A percentile compares a stretch with the other conserved stretches of the same genome.
Evolutionary conservation across 2,329 filamentous ascomycete genomes (phyloP).

Genomic region (Neocucurbitaria cava): DNA sequence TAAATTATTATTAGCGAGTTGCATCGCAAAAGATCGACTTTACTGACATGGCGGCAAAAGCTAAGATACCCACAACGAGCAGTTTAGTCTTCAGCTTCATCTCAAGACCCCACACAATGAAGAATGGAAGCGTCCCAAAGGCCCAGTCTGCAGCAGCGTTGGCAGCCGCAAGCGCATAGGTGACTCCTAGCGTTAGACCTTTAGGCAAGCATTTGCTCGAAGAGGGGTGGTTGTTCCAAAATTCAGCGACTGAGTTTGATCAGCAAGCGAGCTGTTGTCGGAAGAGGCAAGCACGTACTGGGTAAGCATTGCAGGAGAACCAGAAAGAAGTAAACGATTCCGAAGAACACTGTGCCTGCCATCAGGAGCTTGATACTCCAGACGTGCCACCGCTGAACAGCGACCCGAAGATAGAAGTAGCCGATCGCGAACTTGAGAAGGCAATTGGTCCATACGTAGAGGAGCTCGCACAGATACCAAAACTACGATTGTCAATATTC

Average conservation of each 20-base stretch:
- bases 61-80: constrained; percentile 61
- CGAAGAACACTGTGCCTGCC: constrained; percentile 53
- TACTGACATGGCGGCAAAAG: constrained; percentile 51
- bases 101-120: constrained; percentile 62
- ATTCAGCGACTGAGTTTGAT: constrained; percentile 48
- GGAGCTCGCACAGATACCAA: constrained; percentile 65
- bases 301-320: constrained; percentile 62
- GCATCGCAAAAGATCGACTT: not conserved
- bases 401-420: constrained; percentile 62
- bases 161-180: constrained; percentile 48
- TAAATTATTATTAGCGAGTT: constrained; percentile 4
- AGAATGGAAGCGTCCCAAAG: constrained; percentile 49
- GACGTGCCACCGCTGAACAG: constrained; percentile 54
- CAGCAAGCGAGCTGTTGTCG: not conserved
- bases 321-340: constrained; percentile 59
- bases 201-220: constrained; percentile 52
- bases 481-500: constrained; percentile 43
- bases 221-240: constrained; percentile 56
- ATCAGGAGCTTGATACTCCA: constrained; percentile 58
- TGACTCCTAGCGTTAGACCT: constrained; percentile 59
- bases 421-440: constrained; percentile 60
- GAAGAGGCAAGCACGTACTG: constrained; percentile 9
- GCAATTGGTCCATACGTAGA: constrained; percentile 58
- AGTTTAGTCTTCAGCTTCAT: constrained; percentile 62
- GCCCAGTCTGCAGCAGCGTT: constrained; percentile 44